phyloP scores from a whole-genome alignment of 2,329 filamentous ascomycete genomes.

The Albifimbria verrucaria region DNA sequence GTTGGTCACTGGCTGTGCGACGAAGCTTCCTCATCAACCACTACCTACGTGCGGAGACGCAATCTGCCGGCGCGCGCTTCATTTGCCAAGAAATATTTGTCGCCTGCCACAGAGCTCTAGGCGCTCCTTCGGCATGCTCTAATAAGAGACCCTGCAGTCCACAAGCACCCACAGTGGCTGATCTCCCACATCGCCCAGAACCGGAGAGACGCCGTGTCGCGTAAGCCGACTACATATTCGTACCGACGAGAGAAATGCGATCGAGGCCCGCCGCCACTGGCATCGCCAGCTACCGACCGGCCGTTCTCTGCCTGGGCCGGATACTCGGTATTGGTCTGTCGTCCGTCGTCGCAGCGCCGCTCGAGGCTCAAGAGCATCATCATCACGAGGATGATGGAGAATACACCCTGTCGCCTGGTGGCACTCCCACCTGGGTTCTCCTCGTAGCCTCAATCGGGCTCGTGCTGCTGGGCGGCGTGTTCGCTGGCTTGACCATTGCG shows the following conservation, averaged over 20 bases:
- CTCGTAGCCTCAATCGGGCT: slow-evolving; percentile 73
- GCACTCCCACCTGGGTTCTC: slow-evolving; percentile 75
- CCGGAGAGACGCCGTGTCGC: background rate
- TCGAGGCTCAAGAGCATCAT: slow-evolving; percentile 20
- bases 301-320: slow-evolving; percentile 49
- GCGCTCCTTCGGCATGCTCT: background rate
- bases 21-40: background rate
- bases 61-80: background rate
- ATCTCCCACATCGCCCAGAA: background rate
- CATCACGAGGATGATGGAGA: slow-evolving; percentile 31
- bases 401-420: slow-evolving; percentile 46
- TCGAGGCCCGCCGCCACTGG: slow-evolving; percentile 21
- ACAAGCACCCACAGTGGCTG: background rate
- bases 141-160: background rate
- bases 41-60: background rate
- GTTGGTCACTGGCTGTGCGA: too few relatives aligned
- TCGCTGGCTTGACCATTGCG: slow-evolving; percentile 91
- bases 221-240: background rate
- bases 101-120: background rate
- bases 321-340: slow-evolving; percentile 47
- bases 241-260: slow-evolving; percentile 20
- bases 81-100: background rate
- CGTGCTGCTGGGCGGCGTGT: slow-evolving; percentile 85
- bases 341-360: slow-evolving; percentile 45
- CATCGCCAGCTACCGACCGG: slow-evolving; percentile 41